These are phyloP conservation scores for Stephanodiscus triporus DNA, from an alignment of 108 stramenopile species.

Conservation along the genomic window DNA sequence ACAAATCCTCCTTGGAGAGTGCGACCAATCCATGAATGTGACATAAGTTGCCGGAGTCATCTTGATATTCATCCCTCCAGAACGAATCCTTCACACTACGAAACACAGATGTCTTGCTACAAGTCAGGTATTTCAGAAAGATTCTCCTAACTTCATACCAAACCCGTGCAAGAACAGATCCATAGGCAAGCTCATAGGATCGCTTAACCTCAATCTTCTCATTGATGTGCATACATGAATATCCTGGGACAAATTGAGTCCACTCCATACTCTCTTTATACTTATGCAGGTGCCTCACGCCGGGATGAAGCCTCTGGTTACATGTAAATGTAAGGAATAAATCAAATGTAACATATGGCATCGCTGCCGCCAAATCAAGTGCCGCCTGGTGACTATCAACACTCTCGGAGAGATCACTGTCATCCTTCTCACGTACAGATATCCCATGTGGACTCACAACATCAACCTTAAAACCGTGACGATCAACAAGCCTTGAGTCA, in stretches of 20 bases:
- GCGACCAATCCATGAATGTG: constrained; percentile 27
- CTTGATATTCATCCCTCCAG: constrained; percentile 31
- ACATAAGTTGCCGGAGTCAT: constrained; percentile 17
- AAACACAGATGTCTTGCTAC: background rate
- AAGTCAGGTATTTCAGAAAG: constrained; percentile 11
- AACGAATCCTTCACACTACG: constrained; percentile 1
- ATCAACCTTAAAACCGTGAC: background rate
- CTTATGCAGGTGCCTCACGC: constrained; percentile 5
- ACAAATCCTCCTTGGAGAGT: constrained; percentile 6
- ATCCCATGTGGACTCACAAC: background rate
- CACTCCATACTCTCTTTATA: constrained; percentile 10
- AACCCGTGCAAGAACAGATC: constrained; percentile 1
- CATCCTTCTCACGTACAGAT: background rate
- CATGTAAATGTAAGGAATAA: constrained; percentile 23
- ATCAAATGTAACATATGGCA: constrained; percentile 7
- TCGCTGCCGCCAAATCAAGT: constrained; percentile 11
- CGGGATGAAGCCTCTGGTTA: constrained; percentile 11
- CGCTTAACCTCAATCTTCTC: constrained; percentile 1
- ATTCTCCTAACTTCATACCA: constrained; percentile 23
- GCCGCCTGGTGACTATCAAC: constrained; percentile 17
- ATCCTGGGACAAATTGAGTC: constrained; percentile 12
- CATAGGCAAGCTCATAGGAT: constrained; percentile 19
- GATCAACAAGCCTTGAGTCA: background rate
- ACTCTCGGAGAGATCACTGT: background rate
- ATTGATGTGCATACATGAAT: background rate